phyloP scores from a whole-genome alignment of 2,329 filamentous ascomycete species.

The Falciphora oryzae region DNA sequence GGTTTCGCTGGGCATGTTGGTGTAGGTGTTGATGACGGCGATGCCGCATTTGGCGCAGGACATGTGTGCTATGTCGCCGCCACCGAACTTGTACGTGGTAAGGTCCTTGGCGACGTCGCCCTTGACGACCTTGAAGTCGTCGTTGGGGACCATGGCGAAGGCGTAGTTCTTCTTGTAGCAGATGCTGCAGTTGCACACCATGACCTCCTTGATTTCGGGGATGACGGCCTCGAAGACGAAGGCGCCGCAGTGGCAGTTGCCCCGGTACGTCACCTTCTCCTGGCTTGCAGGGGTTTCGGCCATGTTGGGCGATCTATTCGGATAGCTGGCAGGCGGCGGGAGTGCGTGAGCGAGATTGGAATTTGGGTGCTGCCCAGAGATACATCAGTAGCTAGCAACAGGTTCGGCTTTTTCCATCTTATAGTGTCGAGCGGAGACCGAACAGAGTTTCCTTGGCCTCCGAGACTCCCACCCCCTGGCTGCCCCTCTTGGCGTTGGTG shows the following conservation, averaged over 20 bases:
- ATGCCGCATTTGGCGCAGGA: conserved; percentile 48
- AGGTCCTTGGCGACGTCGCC: conserved; percentile 35
- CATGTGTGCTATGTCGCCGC: conserved; percentile 23
- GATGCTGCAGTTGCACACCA: conserved; percentile 63
- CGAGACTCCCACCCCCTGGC: no score
- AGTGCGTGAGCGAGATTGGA: no score
- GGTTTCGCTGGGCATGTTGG: conserved; percentile 15
- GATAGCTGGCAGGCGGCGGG: no score
- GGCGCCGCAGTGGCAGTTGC: conserved; percentile 52
- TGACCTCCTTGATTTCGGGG: conserved; percentile 51
- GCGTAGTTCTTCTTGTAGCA: conserved; percentile 46
- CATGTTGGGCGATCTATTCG: conserved; percentile 15
- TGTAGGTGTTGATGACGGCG: conserved; percentile 14
- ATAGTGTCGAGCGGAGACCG: no score
- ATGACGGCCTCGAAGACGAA: conserved; percentile 46
- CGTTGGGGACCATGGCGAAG: conserved; percentile 27
- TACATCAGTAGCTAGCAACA: no score
- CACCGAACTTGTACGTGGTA: conserved; percentile 38
- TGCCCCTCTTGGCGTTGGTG: no score
- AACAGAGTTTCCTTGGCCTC: no score
- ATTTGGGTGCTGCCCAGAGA: no score
- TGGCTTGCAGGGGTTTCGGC: conserved; percentile 13
- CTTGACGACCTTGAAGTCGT: conserved; percentile 38
- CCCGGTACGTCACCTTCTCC: conserved; percentile 35
- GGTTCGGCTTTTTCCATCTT: no score